Evolutionary conservation across 768 basidiomycete species (phyloP).

Genomic region (Suillus clintonianus): DNA sequence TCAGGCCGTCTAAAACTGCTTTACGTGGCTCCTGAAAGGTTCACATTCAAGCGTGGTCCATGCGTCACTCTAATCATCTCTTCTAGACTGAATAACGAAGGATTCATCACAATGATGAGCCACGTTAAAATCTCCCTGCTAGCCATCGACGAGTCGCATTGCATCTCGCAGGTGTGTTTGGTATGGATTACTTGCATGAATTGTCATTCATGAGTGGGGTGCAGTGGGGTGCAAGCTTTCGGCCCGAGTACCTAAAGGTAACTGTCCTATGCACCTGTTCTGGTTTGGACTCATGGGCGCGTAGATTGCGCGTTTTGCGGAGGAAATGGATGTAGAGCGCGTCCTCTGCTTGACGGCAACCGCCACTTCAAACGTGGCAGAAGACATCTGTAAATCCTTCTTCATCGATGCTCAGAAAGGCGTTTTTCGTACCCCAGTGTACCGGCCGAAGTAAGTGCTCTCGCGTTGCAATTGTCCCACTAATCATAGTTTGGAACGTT

Average conservation of each 20-base stretch:
- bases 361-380: slow-evolving; percentile 42
- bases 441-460: slow-evolving; percentile 40
- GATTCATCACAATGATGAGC: slow-evolving; percentile 44
- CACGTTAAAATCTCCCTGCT: slow-evolving; percentile 45
- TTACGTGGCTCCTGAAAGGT: slow-evolving; percentile 50
- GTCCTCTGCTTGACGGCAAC: slow-evolving; percentile 49
- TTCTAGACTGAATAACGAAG: slow-evolving; percentile 45
- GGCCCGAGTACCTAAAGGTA: slow-evolving; percentile 35
- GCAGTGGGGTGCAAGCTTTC: slow-evolving; percentile 47
- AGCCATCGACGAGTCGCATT: slow-evolving; percentile 53
- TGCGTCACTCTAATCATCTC: background rate
- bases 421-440: slow-evolving; percentile 47
- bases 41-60: background rate
- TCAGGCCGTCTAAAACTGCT: slow-evolving; percentile 46
- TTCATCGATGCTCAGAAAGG: slow-evolving; percentile 38
- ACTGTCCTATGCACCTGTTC: background rate
- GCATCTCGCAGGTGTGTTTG: slow-evolving; percentile 40
- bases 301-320: slow-evolving; percentile 47
- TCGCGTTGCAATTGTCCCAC: background rate
- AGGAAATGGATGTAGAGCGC: slow-evolving; percentile 46
- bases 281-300: slow-evolving; percentile 24
- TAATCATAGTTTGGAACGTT: background rate
- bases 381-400: slow-evolving; percentile 48
- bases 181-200: background rate
- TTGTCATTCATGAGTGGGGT: background rate